phyloP scores from a whole-genome alignment of 73 alveolate genomes.

The Stentor coeruleus region DNA sequence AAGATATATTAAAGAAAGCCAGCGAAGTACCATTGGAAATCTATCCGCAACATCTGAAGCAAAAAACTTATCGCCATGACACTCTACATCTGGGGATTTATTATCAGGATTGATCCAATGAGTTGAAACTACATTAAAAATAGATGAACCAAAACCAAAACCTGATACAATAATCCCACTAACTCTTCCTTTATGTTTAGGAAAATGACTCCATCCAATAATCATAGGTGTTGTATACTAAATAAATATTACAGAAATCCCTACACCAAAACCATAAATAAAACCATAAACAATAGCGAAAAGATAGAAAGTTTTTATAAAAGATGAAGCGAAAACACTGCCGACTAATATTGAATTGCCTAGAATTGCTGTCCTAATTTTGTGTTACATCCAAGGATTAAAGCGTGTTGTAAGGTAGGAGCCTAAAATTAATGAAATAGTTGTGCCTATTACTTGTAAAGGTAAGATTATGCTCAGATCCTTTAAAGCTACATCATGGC shows the following conservation, averaged over 20 bases:
- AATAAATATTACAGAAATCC: background rate
- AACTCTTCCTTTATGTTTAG: slow-evolving; percentile 1
- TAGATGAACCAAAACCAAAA: slow-evolving; percentile 26
- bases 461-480: background rate
- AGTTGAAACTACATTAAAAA: slow-evolving; percentile 45
- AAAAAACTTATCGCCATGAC: slow-evolving; percentile 18
- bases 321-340: background rate
- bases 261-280: background rate
- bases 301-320: background rate
- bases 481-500: background rate
- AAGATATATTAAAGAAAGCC: slow-evolving; percentile 31
- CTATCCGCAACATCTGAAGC: slow-evolving; percentile 29
- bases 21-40: slow-evolving; percentile 56
- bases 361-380: background rate
- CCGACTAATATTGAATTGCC: slow-evolving; percentile 12
- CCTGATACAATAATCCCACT: slow-evolving; percentile 18
- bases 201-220: slow-evolving; percentile 22
- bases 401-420: background rate
- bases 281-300: background rate
- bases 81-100: slow-evolving; percentile 26
- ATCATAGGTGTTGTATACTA: slow-evolving; percentile 5
- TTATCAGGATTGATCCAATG: slow-evolving; percentile 49
- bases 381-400: background rate
- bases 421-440: background rate
- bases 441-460: background rate